Evolutionary conservation across 2,329 filamentous ascomycete genomes (phyloP).

Genomic region (Trichoderma sp.): DNA sequence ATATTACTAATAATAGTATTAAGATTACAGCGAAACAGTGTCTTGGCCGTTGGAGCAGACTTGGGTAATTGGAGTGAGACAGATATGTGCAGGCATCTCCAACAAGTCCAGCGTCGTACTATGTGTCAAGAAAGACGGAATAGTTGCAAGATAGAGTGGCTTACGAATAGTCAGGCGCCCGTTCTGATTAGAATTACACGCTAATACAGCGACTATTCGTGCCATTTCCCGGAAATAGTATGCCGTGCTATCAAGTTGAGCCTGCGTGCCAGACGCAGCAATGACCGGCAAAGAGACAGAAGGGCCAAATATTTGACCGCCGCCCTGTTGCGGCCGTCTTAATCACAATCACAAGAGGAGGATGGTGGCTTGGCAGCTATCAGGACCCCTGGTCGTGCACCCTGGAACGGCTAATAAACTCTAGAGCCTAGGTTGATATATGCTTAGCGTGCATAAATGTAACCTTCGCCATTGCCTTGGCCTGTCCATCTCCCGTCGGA

Average conservation of each 20-base stretch:
- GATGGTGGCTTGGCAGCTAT: background rate
- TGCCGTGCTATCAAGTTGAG: conserved; percentile 5
- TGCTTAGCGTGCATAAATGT: conserved; percentile 12
- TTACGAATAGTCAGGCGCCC: background rate
- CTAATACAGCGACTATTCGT: background rate
- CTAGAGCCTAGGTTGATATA: conserved; percentile 4
- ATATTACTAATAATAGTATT: background rate
- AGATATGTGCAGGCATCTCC: background rate
- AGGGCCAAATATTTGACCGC: background rate
- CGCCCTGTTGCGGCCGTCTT: background rate
- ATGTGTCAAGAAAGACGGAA: background rate
- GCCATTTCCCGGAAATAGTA: background rate
- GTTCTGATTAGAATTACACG: background rate
- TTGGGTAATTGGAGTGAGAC: background rate
- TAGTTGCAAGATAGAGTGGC: background rate
- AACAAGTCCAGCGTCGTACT: background rate
- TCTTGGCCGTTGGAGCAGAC: background rate
- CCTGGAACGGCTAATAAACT: conserved; percentile 7
- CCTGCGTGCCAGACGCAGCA: background rate
- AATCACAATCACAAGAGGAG: background rate
- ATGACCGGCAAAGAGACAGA: background rate
- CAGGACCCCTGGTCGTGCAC: background rate
- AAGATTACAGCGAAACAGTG: background rate
- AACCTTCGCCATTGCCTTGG: conserved; percentile 7
- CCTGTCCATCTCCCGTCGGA: background rate